phyloP scores from a whole-genome alignment of 2,329 filamentous ascomycete genomes.

The Pseudocercospora pini-densiflorae region DNA sequence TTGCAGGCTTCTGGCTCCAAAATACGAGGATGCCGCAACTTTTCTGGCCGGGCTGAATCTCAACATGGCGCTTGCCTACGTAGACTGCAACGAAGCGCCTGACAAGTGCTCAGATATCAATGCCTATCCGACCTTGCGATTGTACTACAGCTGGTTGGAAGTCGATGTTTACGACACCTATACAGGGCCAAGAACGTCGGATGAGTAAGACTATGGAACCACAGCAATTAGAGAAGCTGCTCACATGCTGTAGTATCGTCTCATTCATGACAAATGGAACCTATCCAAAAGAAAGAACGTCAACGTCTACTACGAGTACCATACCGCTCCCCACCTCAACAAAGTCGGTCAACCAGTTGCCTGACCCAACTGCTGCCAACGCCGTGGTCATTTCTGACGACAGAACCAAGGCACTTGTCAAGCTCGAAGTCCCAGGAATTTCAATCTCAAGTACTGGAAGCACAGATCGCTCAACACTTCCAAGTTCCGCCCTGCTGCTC shows the following conservation, averaged over 20 bases:
- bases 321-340: background rate
- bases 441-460: background rate
- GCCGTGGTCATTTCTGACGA: slow-evolving; percentile 11
- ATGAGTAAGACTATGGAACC: slow-evolving; percentile 2
- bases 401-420: slow-evolving; percentile 15
- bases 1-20: slow-evolving; percentile 95
- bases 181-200: slow-evolving; percentile 7
- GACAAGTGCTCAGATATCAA: slow-evolving; percentile 49
- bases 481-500: slow-evolving; percentile 10
- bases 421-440: slow-evolving; percentile 17
- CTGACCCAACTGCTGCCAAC: slow-evolving; percentile 9
- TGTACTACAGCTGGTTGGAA: slow-evolving; percentile 6
- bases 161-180: background rate
- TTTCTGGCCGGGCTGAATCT: slow-evolving; percentile 87
- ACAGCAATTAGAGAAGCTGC: background rate
- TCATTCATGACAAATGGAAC: slow-evolving; percentile 16
- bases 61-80: slow-evolving; percentile 70
- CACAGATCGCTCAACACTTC: background rate
- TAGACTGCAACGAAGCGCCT: slow-evolving; percentile 93
- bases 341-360: background rate
- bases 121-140: slow-evolving; percentile 1
- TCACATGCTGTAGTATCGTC: slow-evolving; percentile 9
- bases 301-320: background rate
- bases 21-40: slow-evolving; percentile 86
- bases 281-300: background rate